Percentiles rank a stretch among this genome's conserved stretches.
These are phyloP conservation scores for Hymenoscyphus albidus DNA, from an alignment of 2,329 filamentous ascomycete genomes.

Conservation along the genomic window DNA sequence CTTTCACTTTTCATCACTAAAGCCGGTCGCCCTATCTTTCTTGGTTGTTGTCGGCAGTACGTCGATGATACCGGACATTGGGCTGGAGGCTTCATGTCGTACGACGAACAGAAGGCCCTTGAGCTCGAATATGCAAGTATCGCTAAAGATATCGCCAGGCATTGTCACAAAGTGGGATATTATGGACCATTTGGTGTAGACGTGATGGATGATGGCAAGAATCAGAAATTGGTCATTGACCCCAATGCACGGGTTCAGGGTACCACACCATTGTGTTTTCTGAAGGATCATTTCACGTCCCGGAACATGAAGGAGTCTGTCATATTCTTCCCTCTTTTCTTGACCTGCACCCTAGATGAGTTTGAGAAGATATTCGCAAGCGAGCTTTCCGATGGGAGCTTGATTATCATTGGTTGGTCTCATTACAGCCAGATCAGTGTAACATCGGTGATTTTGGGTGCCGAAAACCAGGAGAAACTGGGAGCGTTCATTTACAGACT, in stretches of 20 bases:
- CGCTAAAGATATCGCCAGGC: not conserved
- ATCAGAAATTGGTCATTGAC: not conserved
- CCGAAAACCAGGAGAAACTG: not conserved
- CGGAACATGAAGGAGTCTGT: not conserved
- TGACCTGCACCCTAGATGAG: not conserved
- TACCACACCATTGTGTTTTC: not conserved
- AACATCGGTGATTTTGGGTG: not conserved
- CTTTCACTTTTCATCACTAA: not conserved
- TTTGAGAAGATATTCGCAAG: not conserved
- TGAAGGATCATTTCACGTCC: not conserved
- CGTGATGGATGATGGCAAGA: not conserved
- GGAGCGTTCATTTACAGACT: not conserved
- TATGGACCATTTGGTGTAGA: not conserved
- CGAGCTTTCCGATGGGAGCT: not conserved
- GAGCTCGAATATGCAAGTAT: not conserved
- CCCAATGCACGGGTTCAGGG: not conserved
- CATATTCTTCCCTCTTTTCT: not conserved
- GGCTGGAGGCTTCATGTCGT: not conserved
- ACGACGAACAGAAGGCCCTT: not conserved
- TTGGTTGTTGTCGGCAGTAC: not conserved
- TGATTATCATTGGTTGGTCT: not conserved
- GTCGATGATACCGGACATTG: not conserved
- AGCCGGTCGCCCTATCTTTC: not conserved
- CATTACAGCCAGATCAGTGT: not conserved
- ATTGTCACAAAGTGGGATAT: not conserved